These are phyloP conservation scores for Albugo laibachii DNA, from an alignment of 352 stramenopile genomes.

Conservation along the genomic window DNA sequence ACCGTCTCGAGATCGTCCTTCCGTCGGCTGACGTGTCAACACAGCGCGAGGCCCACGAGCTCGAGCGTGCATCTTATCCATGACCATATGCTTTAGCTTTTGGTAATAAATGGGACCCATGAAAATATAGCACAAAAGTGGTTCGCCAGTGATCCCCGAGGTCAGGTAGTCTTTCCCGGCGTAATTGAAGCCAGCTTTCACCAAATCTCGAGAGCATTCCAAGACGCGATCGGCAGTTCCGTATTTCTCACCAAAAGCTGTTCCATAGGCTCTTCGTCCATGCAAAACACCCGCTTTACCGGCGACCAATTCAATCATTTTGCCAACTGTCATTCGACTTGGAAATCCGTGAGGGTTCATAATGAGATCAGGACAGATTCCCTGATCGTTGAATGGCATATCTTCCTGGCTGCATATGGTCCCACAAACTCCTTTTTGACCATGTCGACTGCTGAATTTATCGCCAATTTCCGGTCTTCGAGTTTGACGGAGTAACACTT, in stretches of 20 bases:
- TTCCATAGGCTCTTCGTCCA: slow-evolving; percentile 94
- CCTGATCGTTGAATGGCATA: slow-evolving; percentile 98
- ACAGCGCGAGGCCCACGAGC: slow-evolving; percentile 87
- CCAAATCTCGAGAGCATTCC: slow-evolving; percentile 84
- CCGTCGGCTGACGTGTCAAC: slow-evolving; percentile 97
- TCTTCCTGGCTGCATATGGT: slow-evolving; percentile 92
- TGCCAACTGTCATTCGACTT: slow-evolving; percentile 98
- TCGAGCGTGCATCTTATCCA: slow-evolving; percentile 99
- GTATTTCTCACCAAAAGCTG: slow-evolving; percentile 97
- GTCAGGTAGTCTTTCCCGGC: slow-evolving; percentile 96
- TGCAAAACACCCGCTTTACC: slow-evolving; percentile 95
- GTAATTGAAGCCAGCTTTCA: slow-evolving; percentile 97
- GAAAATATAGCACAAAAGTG: slow-evolving; percentile 98
- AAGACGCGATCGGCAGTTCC: slow-evolving; percentile 87
- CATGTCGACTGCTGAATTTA: slow-evolving; percentile 98
- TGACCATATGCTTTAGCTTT: slow-evolving; percentile 99
- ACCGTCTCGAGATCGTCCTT: slow-evolving; percentile 94
- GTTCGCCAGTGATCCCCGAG: slow-evolving; percentile 88
- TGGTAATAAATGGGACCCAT: slow-evolving; percentile 99
- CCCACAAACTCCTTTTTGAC: slow-evolving; percentile 98
- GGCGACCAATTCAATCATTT: slow-evolving; percentile 98
- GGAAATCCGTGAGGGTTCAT: slow-evolving; percentile 99
- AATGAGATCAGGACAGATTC: slow-evolving; percentile 97
- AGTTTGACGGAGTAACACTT: slow-evolving; percentile 92
- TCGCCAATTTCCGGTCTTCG: slow-evolving; percentile 97